Base-by-base conservation (phyloP, 768 basidiomycete species). In the Trametes villosa region DNA sequence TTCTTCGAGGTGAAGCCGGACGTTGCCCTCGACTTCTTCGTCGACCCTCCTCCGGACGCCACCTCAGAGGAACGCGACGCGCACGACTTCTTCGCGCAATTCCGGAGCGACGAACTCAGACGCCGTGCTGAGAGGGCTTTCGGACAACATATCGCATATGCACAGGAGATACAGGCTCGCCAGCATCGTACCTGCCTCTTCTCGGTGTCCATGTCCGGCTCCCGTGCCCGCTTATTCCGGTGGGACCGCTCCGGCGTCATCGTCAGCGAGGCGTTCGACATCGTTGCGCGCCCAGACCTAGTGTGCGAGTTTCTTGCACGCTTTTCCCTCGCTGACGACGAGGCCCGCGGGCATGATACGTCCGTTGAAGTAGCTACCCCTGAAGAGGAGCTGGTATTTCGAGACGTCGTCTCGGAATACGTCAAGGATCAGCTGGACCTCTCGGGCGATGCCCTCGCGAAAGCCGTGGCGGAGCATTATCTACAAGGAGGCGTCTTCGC, bases 171-270 rank as follows among this genome's bases (percentile, higher is more conserved):
- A 41, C 62, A 61, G 29, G 58, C 66, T n/a, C 61, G 65, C 12
- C 76, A 75, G 52, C 67, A 71, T 41, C 72, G 75, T 6, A 15
- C 17, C 9, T 38, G 6, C 50, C 50, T 38, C 34, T 45, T 45
- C 26, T 45, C 44, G 12, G 17, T 45, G 2, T 45, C 44, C 22
- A 45, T 45, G 24, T 22, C 44, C 44, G 44, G 44, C 24, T 45
- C 44, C 11, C 27, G 36, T 38, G 53, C 60, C 2, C 60, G 60
- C 8, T 22, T 61, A 22, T 1, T 55, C 3, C 60, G 60, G 1
- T 56, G 60, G 53, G 53, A 55, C 15, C 53, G 60, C 1, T 40
- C 60, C 0, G 60, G 60, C 1, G 9, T 4, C 3, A 30, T 61
- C 46, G 40, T 49, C 40, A 31, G 53, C 9, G 29, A 50, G n/a